Conservation (phyloP, 768 basidiomycete species). For the Coprinopsis marcescibilis region DNA sequence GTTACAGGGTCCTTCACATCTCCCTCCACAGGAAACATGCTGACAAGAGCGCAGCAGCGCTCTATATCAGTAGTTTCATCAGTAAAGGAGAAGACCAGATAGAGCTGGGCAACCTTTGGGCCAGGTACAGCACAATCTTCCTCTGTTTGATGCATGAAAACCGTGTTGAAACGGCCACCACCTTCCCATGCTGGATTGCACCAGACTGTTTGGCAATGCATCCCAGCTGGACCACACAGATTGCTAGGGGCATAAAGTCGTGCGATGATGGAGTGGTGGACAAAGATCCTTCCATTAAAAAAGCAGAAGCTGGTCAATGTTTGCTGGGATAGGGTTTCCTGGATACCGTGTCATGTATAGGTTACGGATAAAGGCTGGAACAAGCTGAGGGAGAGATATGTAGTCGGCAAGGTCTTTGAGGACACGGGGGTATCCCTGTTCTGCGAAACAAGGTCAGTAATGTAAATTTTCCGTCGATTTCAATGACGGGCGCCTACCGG, state of each 20-base stretch:
- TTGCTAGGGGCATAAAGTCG: constrained; percentile 26
- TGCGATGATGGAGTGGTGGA: constrained; percentile 24
- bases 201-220: constrained; percentile 23
- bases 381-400: too few relatives aligned
- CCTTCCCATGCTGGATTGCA: constrained; percentile 21
- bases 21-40: constrained; percentile 17
- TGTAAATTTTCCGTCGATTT: too few relatives aligned
- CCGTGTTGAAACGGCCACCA: constrained; percentile 19
- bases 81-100: constrained; percentile 26
- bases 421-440: too few relatives aligned
- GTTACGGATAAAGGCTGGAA: too few relatives aligned
- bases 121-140: constrained; percentile 21
- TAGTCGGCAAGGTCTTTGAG: too few relatives aligned
- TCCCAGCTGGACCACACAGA: constrained; percentile 21
- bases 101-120: constrained; percentile 20
- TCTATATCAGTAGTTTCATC: constrained; percentile 5
- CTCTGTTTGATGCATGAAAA: constrained; percentile 23
- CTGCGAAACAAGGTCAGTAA: too few relatives aligned
- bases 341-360: constrained; percentile 12
- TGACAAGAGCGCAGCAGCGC: constrained; percentile 22
- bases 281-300: constrained; percentile 14
- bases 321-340: background rate
- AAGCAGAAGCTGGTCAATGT: constrained; percentile 10
- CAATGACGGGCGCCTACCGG: too few relatives aligned
- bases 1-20: constrained; percentile 20